phyloP scores from a whole-genome alignment of 805 yeast species.

The Grigorovia jiainica region DNA sequence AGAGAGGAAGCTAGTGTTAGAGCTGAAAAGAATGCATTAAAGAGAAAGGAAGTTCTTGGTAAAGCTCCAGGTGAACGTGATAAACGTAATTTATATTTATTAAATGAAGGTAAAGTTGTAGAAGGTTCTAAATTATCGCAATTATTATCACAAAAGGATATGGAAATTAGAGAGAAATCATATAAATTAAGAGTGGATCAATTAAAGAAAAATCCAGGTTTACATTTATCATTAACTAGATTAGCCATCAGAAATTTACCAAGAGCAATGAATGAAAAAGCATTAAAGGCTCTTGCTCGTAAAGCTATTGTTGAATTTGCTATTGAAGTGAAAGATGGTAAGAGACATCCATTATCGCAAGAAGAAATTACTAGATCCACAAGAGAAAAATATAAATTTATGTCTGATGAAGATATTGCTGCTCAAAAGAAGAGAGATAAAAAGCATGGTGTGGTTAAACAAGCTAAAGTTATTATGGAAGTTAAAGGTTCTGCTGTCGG shows the following conservation, averaged over 20 bases:
- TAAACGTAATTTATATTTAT: constrained; percentile 70
- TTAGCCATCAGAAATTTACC: constrained; percentile 92
- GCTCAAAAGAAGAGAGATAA: constrained; percentile 46
- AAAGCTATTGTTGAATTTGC: constrained; percentile 94
- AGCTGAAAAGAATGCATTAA: constrained; percentile 61
- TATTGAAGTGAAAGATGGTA: constrained; percentile 63
- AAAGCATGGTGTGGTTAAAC: constrained; percentile 84
- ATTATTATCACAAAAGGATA: constrained; percentile 56
- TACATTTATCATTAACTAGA: constrained; percentile 90
- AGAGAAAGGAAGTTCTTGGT: constrained; percentile 69
- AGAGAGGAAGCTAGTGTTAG: constrained; percentile 70
- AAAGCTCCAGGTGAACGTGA: constrained; percentile 74
- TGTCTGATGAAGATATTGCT: constrained; percentile 31
- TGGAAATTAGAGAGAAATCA: constrained; percentile 83
- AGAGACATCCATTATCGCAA: constrained; percentile 76
- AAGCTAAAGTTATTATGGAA: constrained; percentile 88
- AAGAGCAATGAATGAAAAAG: constrained; percentile 79
- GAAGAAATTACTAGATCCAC: constrained; percentile 81
- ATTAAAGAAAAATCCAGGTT: constrained; percentile 78
- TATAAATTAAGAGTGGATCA: constrained; percentile 80
- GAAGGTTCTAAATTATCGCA: constrained; percentile 71
- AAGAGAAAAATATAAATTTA: constrained; percentile 44
- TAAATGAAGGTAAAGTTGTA: constrained; percentile 90
- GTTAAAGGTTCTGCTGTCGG: constrained; percentile 80
- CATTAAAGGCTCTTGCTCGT: constrained; percentile 85